Evolutionary conservation across 2,329 filamentous ascomycete genomes (phyloP).

Genomic region (Arthrobotrys pseudoclavata): DNA sequence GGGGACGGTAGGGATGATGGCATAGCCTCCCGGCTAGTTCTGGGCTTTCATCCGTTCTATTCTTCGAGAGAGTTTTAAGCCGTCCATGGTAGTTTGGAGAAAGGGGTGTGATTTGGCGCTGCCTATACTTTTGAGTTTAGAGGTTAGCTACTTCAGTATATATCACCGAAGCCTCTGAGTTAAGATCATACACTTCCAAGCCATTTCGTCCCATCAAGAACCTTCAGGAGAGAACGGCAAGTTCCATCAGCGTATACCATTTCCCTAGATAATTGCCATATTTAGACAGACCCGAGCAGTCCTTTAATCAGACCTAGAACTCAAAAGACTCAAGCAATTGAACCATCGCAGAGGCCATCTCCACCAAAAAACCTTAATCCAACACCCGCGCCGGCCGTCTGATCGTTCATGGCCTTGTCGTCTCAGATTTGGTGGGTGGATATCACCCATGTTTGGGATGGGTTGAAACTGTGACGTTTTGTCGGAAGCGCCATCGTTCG

Average conservation of each 20-base stretch:
- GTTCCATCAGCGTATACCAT: background rate
- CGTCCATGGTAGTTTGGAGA: background rate
- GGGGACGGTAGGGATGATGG: slow-evolving; percentile 15
- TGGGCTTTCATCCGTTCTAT: slow-evolving; percentile 34
- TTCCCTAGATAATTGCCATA: background rate
- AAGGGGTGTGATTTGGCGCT: background rate
- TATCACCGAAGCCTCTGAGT: slow-evolving; percentile 16
- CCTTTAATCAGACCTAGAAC: slow-evolving; percentile 9
- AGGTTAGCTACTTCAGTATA: slow-evolving; percentile 14
- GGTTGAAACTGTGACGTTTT: slow-evolving; percentile 16
- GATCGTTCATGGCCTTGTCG: slow-evolving; percentile 11
- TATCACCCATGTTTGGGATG: slow-evolving; percentile 31
- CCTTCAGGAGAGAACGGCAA: slow-evolving; percentile 4
- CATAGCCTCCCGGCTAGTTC: slow-evolving; percentile 42
- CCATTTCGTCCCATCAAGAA: background rate
- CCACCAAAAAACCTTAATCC: background rate
- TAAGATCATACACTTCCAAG: slow-evolving; percentile 13
- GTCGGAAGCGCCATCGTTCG: slow-evolving; percentile 50
- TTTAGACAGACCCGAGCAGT: slow-evolving; percentile 8
- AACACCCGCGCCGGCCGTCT: slow-evolving; percentile 1
- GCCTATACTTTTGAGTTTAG: slow-evolving; percentile 8
- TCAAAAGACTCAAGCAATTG: background rate
- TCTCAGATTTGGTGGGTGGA: slow-evolving; percentile 44
- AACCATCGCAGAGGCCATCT: background rate
- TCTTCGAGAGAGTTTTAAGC: slow-evolving; percentile 9